Percentiles rank a stretch among this genome's conserved stretches.
Evolutionary conservation across 495 filamentous ascomycete species (phyloP).

Genomic region (Immersiella caudata): DNA sequence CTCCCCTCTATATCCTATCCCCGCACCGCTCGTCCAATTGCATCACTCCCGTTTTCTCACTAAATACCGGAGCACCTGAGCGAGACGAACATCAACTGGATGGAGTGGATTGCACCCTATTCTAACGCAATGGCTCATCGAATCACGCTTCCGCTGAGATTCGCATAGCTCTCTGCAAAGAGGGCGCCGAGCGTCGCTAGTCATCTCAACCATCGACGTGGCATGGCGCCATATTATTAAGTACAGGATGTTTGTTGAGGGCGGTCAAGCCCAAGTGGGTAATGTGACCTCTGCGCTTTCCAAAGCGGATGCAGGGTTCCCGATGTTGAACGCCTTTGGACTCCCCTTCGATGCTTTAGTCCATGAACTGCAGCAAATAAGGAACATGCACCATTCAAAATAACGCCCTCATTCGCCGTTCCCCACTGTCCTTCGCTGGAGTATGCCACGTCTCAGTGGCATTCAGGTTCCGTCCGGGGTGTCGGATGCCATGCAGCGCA

Average conservation of each 20-base stretch:
- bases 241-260: constrained; percentile 9
- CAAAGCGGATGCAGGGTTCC: background rate
- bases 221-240: constrained; percentile 14
- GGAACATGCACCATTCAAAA: constrained; percentile 20
- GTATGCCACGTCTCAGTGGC: constrained; percentile 18
- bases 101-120: background rate
- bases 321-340: constrained; percentile 12
- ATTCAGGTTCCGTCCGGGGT: constrained; percentile 10
- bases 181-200: background rate
- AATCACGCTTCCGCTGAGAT: constrained; percentile 3
- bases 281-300: constrained; percentile 13
- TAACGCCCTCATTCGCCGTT: constrained; percentile 10
- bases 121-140: background rate
- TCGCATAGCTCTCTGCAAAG: constrained; percentile 7
- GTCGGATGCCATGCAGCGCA: background rate
- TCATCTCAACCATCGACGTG: constrained; percentile 18
- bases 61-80: background rate
- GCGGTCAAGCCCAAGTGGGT: constrained; percentile 26
- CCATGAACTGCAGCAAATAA: constrained; percentile 21
- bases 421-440: background rate
- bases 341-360: constrained; percentile 18
- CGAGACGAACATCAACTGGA: background rate
- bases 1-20: background rate
- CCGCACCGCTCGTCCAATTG: background rate
- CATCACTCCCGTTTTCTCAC: background rate